These are phyloP conservation scores for Backusella liffmaniae DNA, from an alignment of 192 early-diverging fungal species.

Conservation along the genomic window DNA sequence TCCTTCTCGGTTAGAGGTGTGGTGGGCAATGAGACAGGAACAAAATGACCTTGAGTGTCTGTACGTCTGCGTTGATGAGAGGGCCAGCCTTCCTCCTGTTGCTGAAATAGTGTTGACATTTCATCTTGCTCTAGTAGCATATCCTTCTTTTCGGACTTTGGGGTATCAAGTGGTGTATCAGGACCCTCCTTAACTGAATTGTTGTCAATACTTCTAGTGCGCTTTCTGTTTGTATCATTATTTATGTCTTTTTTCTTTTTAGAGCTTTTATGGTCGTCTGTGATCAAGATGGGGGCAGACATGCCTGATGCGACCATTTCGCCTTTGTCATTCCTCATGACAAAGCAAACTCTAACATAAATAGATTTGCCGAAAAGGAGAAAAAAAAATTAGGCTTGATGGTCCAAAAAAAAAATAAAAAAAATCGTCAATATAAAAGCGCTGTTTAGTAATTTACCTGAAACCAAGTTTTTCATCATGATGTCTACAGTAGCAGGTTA, in stretches of 20 bases:
- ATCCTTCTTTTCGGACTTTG: conserved; percentile 1
- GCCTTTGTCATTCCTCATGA: conserved; percentile 65
- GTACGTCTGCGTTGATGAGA: conserved; percentile 37
- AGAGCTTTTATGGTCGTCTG: conserved; percentile 95
- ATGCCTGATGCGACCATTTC: conserved; percentile 72
- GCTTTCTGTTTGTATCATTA: not conserved
- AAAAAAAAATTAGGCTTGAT: not conserved
- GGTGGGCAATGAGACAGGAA: not conserved
- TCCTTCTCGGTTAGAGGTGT: conserved; percentile 19
- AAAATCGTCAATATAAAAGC: not conserved
- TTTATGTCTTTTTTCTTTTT: conserved; percentile 38
- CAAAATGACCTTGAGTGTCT: conserved; percentile 20
- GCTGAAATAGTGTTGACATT: not conserved
- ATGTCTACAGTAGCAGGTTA: conserved; percentile 97
- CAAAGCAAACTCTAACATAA: conserved; percentile 65
- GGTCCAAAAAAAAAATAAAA: not conserved
- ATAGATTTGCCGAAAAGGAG: not conserved
- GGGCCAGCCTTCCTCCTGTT: conserved; percentile 22
- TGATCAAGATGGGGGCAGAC: conserved; percentile 94
- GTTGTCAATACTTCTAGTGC: not conserved
- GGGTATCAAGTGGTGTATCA: not conserved
- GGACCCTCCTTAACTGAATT: not conserved
- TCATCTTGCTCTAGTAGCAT: not conserved
- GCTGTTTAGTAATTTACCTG: conserved; percentile 39
- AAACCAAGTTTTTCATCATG: conserved; percentile 94